A percentile compares a stretch with the other conserved stretches of the same genome.
phyloP scores from a whole-genome alignment of 495 filamentous ascomycete species.

The Aspergillus carlsbadensis region DNA sequence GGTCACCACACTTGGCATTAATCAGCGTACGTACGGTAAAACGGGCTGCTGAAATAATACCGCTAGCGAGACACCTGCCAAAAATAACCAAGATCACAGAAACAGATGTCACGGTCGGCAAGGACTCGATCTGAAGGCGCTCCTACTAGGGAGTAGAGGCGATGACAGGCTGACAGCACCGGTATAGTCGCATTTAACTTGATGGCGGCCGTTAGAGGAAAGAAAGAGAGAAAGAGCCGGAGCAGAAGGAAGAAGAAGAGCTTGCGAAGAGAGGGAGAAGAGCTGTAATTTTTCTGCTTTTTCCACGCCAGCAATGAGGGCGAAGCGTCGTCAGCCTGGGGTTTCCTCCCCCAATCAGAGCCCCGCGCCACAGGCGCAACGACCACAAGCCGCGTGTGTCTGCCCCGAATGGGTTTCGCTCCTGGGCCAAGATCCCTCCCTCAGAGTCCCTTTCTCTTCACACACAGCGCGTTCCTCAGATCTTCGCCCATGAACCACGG shows the following conservation, averaged over 20 bases:
- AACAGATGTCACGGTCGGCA: background rate
- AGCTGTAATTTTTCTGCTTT: conserved; percentile 15
- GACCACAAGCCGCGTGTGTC: conserved; percentile 46
- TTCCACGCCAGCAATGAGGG: conserved; percentile 31
- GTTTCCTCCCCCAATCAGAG: conserved; percentile 41
- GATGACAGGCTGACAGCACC: too few relatives aligned
- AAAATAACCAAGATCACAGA: conserved; percentile 7
- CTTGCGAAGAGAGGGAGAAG: conserved; percentile 10
- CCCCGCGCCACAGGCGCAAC: conserved; percentile 32
- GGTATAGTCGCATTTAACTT: conserved; percentile 11
- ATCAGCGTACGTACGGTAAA: conserved; percentile 20
- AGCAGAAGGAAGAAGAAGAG: conserved; percentile 12
- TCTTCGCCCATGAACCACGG: conserved; percentile 1
- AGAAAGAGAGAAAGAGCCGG: conserved; percentile 11
- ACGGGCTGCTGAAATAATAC: conserved; percentile 10
- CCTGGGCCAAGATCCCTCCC: conserved; percentile 32
- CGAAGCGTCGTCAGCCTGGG: conserved; percentile 49
- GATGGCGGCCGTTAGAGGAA: conserved; percentile 7
- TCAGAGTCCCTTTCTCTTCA: conserved; percentile 14
- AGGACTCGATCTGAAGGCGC: conserved; percentile 1
- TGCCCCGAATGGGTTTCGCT: conserved; percentile 30
- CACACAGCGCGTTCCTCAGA: background rate
- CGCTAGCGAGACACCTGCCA: conserved; percentile 2
- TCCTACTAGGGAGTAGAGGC: too few relatives aligned
- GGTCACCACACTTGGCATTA: conserved; percentile 30